Evolutionary conservation across 192 early-diverging fungal genomes (phyloP).

Genomic region (Coemansia umbellata): DNA sequence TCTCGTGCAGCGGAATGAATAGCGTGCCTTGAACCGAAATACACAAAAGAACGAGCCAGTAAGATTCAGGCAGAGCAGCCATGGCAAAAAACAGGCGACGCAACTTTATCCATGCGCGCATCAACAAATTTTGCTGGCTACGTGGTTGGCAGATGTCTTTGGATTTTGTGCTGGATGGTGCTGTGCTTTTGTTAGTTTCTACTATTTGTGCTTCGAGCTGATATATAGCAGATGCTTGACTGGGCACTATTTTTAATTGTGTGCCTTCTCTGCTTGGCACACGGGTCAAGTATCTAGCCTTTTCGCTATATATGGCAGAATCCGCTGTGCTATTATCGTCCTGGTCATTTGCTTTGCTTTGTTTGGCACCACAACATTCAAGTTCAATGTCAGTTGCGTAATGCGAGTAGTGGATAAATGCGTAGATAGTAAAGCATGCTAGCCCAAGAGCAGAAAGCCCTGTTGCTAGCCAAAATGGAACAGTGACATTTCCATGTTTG

Average conservation of each 20-base stretch:
- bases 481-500: slow-evolving; percentile 28
- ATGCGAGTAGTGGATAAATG: slow-evolving; percentile 50
- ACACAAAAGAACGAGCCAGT: slow-evolving; percentile 47
- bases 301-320: neutral
- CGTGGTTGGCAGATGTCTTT: too few species aligned
- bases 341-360: neutral
- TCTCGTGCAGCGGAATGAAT: slow-evolving; percentile 48
- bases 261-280: neutral
- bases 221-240: slow-evolving; percentile 11
- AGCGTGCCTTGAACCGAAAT: slow-evolving; percentile 46
- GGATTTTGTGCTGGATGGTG: neutral
- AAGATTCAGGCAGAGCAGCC: slow-evolving; percentile 43
- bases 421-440: slow-evolving; percentile 50
- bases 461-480: slow-evolving; percentile 53
- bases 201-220: slow-evolving; percentile 1
- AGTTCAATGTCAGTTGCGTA: slow-evolving; percentile 28
- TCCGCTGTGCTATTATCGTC: neutral
- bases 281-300: neutral
- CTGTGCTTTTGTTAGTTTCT: neutral
- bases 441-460: slow-evolving; percentile 53
- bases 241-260: slow-evolving; percentile 22
- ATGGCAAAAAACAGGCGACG: slow-evolving; percentile 41
- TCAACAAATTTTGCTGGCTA: too few species aligned
- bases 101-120: slow-evolving; percentile 17
- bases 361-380: too few species aligned